Percentiles rank a stretch among this genome's conserved stretches.
Conservation (phyloP, 768 basidiomycete genomes). For the Xerocomellus intermedius region DNA sequence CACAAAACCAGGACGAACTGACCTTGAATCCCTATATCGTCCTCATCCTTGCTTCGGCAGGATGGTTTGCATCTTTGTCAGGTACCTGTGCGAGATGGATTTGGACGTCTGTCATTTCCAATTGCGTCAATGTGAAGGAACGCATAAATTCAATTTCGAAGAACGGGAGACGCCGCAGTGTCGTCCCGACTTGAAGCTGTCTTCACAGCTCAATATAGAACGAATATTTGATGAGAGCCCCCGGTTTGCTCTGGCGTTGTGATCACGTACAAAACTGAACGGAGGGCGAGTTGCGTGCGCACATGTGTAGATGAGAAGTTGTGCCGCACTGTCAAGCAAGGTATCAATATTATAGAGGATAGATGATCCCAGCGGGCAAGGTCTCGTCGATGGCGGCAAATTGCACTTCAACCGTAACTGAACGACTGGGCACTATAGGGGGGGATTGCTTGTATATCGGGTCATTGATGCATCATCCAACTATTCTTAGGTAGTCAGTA, state of each 20-base stretch:
- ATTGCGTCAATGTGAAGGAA: slow-evolving; percentile 15
- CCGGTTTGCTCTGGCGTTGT: neutral
- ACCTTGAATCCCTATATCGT: slow-evolving; percentile 34
- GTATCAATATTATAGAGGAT: neutral
- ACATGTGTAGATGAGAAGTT: slow-evolving; percentile 5
- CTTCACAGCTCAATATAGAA: slow-evolving; percentile 61
- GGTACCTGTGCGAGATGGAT: slow-evolving; percentile 14
- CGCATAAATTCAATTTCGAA: slow-evolving; percentile 61
- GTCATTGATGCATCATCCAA: too few species aligned
- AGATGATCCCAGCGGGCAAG: slow-evolving; percentile 17
- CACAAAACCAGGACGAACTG: neutral
- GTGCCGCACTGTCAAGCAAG: slow-evolving; percentile 4
- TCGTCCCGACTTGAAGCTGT: slow-evolving; percentile 60
- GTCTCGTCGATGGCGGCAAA: slow-evolving; percentile 37
- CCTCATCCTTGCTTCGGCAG: too few species aligned
- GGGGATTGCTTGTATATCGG: too few species aligned
- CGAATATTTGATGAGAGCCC: slow-evolving; percentile 34
- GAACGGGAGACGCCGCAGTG: slow-evolving; percentile 40
- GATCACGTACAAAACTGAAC: slow-evolving; percentile 16
- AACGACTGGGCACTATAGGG: too few species aligned
- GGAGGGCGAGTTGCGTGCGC: slow-evolving; percentile 8
- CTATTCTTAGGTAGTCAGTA: too few species aligned
- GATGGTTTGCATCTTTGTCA: too few species aligned
- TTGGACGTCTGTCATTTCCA: neutral
- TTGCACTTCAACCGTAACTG: slow-evolving; percentile 3